A percentile compares a stretch with the other conserved stretches of the same genome.
These are phyloP conservation scores for Helicostylum pulchrum DNA, from an alignment of 192 early-diverging fungal species.

Conservation along the genomic window DNA sequence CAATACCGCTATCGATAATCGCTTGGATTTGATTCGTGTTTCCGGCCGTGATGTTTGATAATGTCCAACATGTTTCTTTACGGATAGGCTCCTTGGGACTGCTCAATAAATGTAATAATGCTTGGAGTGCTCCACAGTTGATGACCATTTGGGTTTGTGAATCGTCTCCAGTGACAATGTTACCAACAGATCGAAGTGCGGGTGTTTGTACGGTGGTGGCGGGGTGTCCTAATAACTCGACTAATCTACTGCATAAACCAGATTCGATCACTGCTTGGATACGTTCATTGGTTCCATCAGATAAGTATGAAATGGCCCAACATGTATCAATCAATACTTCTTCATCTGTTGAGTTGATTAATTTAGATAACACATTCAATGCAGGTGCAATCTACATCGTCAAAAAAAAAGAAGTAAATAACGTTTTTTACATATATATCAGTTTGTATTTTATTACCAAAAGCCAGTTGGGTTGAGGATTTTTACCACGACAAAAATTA, in stretches of 20 bases:
- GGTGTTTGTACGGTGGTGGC: slow-evolving; percentile 65
- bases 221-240: slow-evolving; percentile 64
- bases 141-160: slow-evolving; percentile 71
- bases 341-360: slow-evolving; percentile 64
- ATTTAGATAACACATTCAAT: slow-evolving; percentile 47
- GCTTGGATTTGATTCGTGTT: slow-evolving; percentile 42
- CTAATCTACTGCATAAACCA: slow-evolving; percentile 64
- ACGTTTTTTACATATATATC: neutral
- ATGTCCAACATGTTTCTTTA: slow-evolving; percentile 53
- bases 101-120: slow-evolving; percentile 53
- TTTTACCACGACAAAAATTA: slow-evolving; percentile 77
- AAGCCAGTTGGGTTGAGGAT: slow-evolving; percentile 67
- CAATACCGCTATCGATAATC: slow-evolving; percentile 42
- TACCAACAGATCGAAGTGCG: slow-evolving; percentile 70
- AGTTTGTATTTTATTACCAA: slow-evolving; percentile 39
- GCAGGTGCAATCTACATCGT: slow-evolving; percentile 14
- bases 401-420: neutral
- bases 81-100: slow-evolving; percentile 35
- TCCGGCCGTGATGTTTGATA: slow-evolving; percentile 54
- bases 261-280: slow-evolving; percentile 77
- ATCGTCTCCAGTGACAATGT: slow-evolving; percentile 81
- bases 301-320: slow-evolving; percentile 81
- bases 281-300: slow-evolving; percentile 67
- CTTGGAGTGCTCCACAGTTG: slow-evolving; percentile 55
- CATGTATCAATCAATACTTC: slow-evolving; percentile 77